Evolutionary conservation across 2,329 filamentous ascomycete genomes (phyloP), one percentile per base, ranked within the genome.

Genomic region (Fragosphaeria purpurea): DNA sequence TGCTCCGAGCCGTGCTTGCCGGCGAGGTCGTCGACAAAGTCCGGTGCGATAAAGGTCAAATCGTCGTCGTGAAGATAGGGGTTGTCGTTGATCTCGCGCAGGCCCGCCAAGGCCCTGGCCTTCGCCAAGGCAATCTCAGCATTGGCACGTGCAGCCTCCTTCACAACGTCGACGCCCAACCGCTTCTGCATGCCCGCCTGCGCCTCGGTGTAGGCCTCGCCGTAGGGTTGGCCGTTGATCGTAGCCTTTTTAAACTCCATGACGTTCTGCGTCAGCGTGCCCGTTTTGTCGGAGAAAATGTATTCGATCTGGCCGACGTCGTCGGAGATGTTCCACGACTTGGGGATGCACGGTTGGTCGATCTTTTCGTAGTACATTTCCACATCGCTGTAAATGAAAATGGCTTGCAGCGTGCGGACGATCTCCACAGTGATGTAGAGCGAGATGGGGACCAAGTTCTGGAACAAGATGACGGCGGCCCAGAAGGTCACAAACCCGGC

Each of bases 221-320:
- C 93, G 59, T 98, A 98, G 0, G 90, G 83, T 53, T 93, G 80
- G n/a, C 91, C 91, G 61, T 97, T 97, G 67, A 98, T 84, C 0
- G 90, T 95, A 50, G 86, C 89, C 68, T 98, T 98, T 68, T 97
- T 98, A 79, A 97, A 98, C 66, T 98, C 94, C 93, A 95, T 60
- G 31, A 60, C 57, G 46, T 60, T 60, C 50, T 60, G 58, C 1
- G 58, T 60, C 43, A 60, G 49, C 1, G 58, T 60, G 44, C 58
- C 58, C 2, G 58, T 60, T 54, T 60, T 60, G 55, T 60, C 58
- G 30, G 58, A 60, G 45, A 98, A 98, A 58, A 98, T 95, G 71
- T 97, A 98, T 68, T 97, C 93, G 55, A 98, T 95, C 68, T 98
- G 93, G 10, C 93, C 93, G 44, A 98, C 76, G 61, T 98, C 94